Evolutionary conservation across 2,329 filamentous ascomycete genomes (phyloP).

Genomic region (Stemphylium vesicarium): DNA sequence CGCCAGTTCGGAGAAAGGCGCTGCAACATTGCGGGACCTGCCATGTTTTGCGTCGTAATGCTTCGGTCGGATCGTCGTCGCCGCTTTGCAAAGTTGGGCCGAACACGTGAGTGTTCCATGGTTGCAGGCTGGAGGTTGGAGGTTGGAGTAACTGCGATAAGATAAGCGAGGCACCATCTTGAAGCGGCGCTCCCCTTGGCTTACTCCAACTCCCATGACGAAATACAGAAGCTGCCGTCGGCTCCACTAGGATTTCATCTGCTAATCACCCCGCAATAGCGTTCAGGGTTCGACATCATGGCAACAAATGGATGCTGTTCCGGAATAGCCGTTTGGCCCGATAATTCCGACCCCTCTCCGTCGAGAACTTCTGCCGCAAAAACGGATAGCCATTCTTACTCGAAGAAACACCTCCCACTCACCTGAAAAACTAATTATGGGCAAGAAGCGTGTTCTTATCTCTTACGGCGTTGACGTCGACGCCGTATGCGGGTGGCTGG

Average conservation of each 20-base stretch:
- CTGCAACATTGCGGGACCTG: not conserved
- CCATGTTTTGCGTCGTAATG: not conserved
- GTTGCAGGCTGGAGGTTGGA: conserved; percentile 1
- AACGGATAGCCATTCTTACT: not conserved
- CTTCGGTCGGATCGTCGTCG: not conserved
- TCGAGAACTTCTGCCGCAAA: not conserved
- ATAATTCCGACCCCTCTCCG: not conserved
- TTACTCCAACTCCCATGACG: not conserved
- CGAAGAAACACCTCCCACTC: not conserved
- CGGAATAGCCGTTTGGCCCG: not conserved
- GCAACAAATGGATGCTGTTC: conserved; percentile 10
- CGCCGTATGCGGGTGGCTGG: conserved; percentile 71
- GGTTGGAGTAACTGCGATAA: conserved; percentile 8
- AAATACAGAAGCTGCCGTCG: conserved; percentile 8
- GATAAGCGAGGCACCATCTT: not conserved
- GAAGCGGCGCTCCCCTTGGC: not conserved
- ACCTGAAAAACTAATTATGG: conserved; percentile 37
- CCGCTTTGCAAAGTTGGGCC: not conserved
- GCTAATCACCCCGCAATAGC: conserved; percentile 20
- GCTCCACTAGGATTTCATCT: conserved; percentile 8
- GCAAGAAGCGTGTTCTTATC: conserved; percentile 60
- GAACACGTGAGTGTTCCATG: not conserved
- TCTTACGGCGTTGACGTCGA: conserved; percentile 77
- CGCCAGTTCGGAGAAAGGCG: not conserved
- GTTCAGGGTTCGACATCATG: conserved; percentile 1